Evolutionary conservation across 2,329 filamentous ascomycete species (phyloP).

Genomic region (Alternaria consortialis): DNA sequence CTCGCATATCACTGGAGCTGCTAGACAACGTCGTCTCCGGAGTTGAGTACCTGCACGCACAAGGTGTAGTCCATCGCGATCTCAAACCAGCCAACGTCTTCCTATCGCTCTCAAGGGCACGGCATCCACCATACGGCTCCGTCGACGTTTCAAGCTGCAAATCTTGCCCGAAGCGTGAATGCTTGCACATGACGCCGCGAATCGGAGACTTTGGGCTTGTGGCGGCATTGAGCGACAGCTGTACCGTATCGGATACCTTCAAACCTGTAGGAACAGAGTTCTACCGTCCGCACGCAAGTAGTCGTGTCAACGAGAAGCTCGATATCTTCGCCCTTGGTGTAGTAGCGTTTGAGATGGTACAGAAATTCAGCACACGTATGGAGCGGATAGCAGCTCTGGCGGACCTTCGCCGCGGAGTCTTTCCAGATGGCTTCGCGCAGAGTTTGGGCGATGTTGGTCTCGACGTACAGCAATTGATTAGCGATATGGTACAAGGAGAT

Average conservation of each 20-base stretch:
- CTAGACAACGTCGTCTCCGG: conserved; percentile 69
- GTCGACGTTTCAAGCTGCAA: conserved; percentile 59
- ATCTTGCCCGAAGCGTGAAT: conserved; percentile 52
- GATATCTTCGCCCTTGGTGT: conserved; percentile 71
- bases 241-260: conserved; percentile 29
- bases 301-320: conserved; percentile 59
- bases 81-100: conserved; percentile 76
- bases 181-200: conserved; percentile 63
- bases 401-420: conserved; percentile 42
- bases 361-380: conserved; percentile 57
- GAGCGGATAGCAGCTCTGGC: conserved; percentile 51
- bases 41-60: conserved; percentile 69
- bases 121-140: conserved; percentile 52
- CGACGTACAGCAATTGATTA: conserved; percentile 37
- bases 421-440: conserved; percentile 41
- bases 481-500: conserved; percentile 44
- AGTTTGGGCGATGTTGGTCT: conserved; percentile 30
- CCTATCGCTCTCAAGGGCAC: conserved; percentile 58
- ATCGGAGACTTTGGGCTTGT: conserved; percentile 76
- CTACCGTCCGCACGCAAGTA: conserved; percentile 61
- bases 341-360: conserved; percentile 69
- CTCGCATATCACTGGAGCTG: conserved; percentile 64
- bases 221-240: conserved; percentile 59
- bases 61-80: conserved; percentile 71
- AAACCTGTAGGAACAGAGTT: conserved; percentile 69